Evolutionary conservation across 2,329 filamentous ascomycete genomes (phyloP).

Genomic region (Cytospora piceicola): DNA sequence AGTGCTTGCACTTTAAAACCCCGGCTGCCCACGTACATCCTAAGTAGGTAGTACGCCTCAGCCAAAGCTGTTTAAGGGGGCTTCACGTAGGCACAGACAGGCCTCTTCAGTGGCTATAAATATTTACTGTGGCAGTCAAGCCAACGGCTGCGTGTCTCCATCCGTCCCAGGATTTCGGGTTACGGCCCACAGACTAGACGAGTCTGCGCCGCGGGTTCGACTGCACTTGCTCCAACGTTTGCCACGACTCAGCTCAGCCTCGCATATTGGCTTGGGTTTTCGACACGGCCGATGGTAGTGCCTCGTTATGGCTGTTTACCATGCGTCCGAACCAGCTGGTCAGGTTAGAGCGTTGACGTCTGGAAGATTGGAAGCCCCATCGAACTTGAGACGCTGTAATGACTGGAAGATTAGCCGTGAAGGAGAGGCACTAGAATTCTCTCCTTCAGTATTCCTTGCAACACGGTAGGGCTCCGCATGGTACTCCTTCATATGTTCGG

Average conservation of each 20-base stretch:
- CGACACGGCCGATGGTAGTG: not conserved
- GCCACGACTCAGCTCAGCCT: slow-evolving; percentile 21
- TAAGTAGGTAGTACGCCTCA: not conserved
- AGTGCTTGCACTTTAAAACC: not conserved
- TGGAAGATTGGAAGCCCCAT: not conserved
- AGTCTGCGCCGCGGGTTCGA: slow-evolving; percentile 16
- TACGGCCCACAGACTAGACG: slow-evolving; percentile 16
- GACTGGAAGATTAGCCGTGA: not conserved
- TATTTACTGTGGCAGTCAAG: not conserved
- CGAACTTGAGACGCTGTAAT: not conserved
- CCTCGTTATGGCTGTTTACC: not conserved
- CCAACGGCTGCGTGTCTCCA: not conserved
- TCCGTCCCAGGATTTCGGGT: not conserved
- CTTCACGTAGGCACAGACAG: not conserved
- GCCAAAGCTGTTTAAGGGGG: not conserved
- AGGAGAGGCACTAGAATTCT: not conserved
- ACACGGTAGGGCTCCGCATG: not conserved
- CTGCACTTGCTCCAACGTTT: slow-evolving; percentile 17
- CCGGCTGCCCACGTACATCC: not conserved
- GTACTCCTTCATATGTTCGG: not conserved
- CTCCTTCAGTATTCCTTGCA: not conserved
- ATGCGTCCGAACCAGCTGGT: not conserved
- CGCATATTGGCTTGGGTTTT: not conserved
- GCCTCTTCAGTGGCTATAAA: not conserved
- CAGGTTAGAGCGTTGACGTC: not conserved